Percentiles rank a stretch among this genome's conserved stretches.
Conservation (phyloP, 805 yeast genomes). For the Teunomyces atbi region DNA sequence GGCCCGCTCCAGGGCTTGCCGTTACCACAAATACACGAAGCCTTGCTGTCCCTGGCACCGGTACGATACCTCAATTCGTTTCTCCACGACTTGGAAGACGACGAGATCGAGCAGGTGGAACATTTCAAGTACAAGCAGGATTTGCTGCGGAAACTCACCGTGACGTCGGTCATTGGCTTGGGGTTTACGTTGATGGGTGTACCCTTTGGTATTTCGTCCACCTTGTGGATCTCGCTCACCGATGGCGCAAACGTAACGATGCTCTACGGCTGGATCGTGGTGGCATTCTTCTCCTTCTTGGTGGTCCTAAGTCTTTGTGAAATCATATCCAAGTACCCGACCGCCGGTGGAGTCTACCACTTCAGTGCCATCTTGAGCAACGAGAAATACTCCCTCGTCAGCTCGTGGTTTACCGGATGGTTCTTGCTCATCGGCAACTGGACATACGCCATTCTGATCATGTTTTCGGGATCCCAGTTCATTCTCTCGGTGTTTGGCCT, state of each 20-base stretch:
- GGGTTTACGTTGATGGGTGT: conserved; percentile 84
- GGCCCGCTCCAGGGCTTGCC: conserved; percentile 1
- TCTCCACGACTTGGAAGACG: conserved; percentile 31
- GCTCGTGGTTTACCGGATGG: conserved; percentile 83
- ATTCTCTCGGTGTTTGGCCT: conserved; percentile 66
- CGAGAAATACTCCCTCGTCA: conserved; percentile 51
- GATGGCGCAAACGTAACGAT: conserved; percentile 80
- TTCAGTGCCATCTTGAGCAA: conserved; percentile 70
- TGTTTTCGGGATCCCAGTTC: conserved; percentile 76
- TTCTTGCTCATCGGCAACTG: conserved; percentile 69
- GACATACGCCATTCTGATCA: conserved; percentile 71
- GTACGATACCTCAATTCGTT: conserved; percentile 6
- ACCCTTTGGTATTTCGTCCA: conserved; percentile 73
- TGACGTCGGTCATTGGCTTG: conserved; percentile 68
- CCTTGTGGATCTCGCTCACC: conserved; percentile 65
- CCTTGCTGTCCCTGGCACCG: conserved; percentile 3
- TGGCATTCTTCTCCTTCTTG: conserved; percentile 59
- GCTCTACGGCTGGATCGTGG: conserved; percentile 70
- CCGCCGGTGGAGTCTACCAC: conserved; percentile 74
- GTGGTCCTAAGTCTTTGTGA: conserved; percentile 76
- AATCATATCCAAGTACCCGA: conserved; percentile 72
- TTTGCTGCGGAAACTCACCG: conserved; percentile 63
- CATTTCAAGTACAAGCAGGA: conserved; percentile 75
- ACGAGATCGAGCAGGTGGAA: conserved; percentile 57
- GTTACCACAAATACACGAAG: neutral